Base-by-base conservation (phyloP, 176 grass and related monocot genomes). In the Zoysia japonica region DNA sequence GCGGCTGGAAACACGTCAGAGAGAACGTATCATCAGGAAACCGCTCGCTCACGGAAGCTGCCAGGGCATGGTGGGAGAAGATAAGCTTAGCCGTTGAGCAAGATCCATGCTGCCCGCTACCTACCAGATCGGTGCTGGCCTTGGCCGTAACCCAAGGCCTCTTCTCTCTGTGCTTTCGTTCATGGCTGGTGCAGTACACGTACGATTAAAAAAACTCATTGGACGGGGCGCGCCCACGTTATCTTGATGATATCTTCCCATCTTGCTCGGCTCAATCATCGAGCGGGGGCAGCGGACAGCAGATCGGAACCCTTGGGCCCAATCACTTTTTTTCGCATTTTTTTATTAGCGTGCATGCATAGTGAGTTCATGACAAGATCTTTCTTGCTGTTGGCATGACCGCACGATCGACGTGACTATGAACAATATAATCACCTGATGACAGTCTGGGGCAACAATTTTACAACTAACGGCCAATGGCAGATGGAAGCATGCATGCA, bases 1-100 rank as follows among this genome's bases (percentile, higher is more conserved):
- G 16, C 44, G 44, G 54, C 35, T 17, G 8, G 15, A 48, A 52
- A 71, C 69, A 72, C 78, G 78, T 81, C 78, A 69, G 66, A 69
- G 66, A 39, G 13, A 11, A 36, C 49, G 3, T n/a, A 7, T 1
- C 20, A 4, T 5, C 7, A 36, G 9, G 59, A 11, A 20, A 9
- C 56, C n/a, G n/a, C n/a, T 59, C 19, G 2, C 7, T 9, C n/a
- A 9, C 17, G 8, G 56, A 20, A 59, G n/a, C 56, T 59, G 56
- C 20, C 59, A 61, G 19, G 20, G 28, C 28, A 28, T 28, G 2
- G 9, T 36, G 20, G 50, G 59, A 48, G 3, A 65, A 5, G 46
- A 77, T 50, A 77, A n/a, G 20, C 59, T 61, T 61, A 36, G 59
- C 20, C 59, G 0, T 35, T 7, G 48, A 41, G 43, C 52, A 35